phyloP scores from a whole-genome alignment of 768 basidiomycete genomes.

The Tricholoma sp. region DNA sequence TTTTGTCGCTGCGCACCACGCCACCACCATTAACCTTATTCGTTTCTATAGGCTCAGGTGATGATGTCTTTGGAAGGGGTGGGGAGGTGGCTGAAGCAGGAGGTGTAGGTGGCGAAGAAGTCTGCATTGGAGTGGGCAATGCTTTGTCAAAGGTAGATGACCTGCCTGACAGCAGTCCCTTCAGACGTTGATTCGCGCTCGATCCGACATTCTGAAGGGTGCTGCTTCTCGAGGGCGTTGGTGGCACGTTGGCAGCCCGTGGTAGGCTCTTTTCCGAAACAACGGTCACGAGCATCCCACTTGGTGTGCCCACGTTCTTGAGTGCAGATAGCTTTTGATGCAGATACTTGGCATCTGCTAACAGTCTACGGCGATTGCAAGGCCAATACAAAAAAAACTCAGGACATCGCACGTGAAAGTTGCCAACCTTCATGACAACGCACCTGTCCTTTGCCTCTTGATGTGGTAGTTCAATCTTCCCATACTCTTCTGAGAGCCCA shows the following conservation, averaged over 20 bases:
- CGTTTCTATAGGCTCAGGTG: slow-evolving; percentile 11
- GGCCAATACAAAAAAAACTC: neutral
- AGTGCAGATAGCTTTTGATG: slow-evolving; percentile 71
- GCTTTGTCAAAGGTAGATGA: slow-evolving; percentile 31
- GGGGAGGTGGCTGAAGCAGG: slow-evolving; percentile 19
- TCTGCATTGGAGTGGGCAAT: slow-evolving; percentile 26
- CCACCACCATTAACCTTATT: slow-evolving; percentile 8
- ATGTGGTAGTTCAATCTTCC: slow-evolving; percentile 73
- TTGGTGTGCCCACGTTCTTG: slow-evolving; percentile 66
- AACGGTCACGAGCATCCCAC: slow-evolving; percentile 79
- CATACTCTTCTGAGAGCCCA: slow-evolving; percentile 82
- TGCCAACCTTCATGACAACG: slow-evolving; percentile 18
- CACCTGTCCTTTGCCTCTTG: slow-evolving; percentile 85
- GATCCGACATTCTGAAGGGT: slow-evolving; percentile 22
- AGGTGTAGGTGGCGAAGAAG: slow-evolving; percentile 19
- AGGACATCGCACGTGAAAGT: neutral
- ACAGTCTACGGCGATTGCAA: slow-evolving; percentile 44
- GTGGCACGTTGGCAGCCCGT: slow-evolving; percentile 21
- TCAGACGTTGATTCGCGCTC: slow-evolving; percentile 44
- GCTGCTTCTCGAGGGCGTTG: slow-evolving; percentile 28
- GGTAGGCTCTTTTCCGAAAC: slow-evolving; percentile 74
- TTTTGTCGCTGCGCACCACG: neutral
- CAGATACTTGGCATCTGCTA: slow-evolving; percentile 74
- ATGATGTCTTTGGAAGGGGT: slow-evolving; percentile 18
- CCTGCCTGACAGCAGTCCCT: slow-evolving; percentile 38